A percentile compares a stretch with the other conserved stretches of the same genome.
phyloP scores from a whole-genome alignment of 2,329 filamentous ascomycete species.

The Neofusicoccum umdonicola region DNA sequence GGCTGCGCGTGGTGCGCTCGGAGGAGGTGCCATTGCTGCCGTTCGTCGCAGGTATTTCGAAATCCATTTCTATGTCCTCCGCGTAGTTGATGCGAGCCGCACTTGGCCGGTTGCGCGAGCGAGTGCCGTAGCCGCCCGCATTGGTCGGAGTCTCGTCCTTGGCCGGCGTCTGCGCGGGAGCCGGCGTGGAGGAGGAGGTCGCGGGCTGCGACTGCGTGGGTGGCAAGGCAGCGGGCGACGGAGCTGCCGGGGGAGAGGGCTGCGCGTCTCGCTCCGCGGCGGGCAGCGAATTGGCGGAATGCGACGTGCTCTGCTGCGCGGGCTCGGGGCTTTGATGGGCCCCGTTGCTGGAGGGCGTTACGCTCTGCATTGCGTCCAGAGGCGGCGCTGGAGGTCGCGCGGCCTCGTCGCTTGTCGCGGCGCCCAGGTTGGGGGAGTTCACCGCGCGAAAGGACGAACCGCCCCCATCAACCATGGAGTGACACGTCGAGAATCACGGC shows the following conservation, averaged over 20 bases:
- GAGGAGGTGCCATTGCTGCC: slow-evolving; percentile 57
- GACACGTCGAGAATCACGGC: slow-evolving; percentile 11
- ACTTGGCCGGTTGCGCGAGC: slow-evolving; percentile 83
- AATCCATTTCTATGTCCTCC: slow-evolving; percentile 89
- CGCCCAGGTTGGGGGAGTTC: slow-evolving; percentile 29
- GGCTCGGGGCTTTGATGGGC: background rate
- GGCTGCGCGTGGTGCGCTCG: slow-evolving; percentile 36
- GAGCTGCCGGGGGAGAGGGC: slow-evolving; percentile 21
- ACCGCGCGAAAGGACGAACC: slow-evolving; percentile 30
- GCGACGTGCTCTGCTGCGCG: slow-evolving; percentile 33
- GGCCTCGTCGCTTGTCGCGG: slow-evolving; percentile 30
- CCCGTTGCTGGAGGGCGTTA: slow-evolving; percentile 28
- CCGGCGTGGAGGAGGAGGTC: slow-evolving; percentile 26
- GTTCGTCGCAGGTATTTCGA: slow-evolving; percentile 64
- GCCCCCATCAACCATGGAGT: slow-evolving; percentile 37
- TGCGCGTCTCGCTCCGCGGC: slow-evolving; percentile 16
- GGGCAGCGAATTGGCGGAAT: slow-evolving; percentile 33
- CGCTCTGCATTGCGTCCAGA: slow-evolving; percentile 22
- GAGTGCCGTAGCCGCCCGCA: slow-evolving; percentile 79
- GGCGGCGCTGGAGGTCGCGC: slow-evolving; percentile 28
- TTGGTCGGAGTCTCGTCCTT: slow-evolving; percentile 29
- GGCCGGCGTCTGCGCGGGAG: slow-evolving; percentile 31
- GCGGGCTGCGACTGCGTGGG: slow-evolving; percentile 31
- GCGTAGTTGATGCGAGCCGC: slow-evolving; percentile 88
- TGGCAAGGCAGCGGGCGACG: slow-evolving; percentile 25